Conservation (phyloP, 2,329 filamentous ascomycete genomes). For the Ascocoryne sarcoides region DNA sequence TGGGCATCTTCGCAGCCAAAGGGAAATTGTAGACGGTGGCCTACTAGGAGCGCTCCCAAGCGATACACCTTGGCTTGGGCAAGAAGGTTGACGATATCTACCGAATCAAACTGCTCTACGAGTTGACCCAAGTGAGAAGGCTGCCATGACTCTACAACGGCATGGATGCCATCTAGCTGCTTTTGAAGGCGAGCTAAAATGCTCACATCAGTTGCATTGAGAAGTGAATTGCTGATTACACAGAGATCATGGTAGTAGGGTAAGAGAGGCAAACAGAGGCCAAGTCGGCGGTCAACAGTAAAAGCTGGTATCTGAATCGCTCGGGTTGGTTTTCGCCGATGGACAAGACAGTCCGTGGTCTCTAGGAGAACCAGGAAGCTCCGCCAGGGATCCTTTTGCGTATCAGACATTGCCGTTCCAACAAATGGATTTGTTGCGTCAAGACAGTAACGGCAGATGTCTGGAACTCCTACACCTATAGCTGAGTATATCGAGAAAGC, state of each 20-base stretch:
- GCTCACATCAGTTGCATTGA: too few species aligned
- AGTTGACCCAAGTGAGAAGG: conserved; percentile 16
- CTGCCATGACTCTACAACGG: too few species aligned
- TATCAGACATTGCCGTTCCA: conserved; percentile 8
- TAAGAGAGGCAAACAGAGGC: too few species aligned
- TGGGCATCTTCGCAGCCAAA: conserved; percentile 22
- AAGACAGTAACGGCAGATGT: conserved; percentile 23
- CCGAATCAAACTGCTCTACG: conserved; percentile 15
- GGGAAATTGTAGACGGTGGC: conserved; percentile 19
- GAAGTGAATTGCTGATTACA: too few species aligned
- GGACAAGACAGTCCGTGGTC: conserved; percentile 23
- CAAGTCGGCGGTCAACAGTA: too few species aligned
- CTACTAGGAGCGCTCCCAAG: conserved; percentile 21
- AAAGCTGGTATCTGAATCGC: too few species aligned
- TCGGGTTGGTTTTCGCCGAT: too few species aligned
- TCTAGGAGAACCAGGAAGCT: conserved; percentile 22
- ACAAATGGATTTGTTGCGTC: conserved; percentile 19
- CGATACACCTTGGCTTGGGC: conserved; percentile 25
- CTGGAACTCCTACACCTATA: conserved; percentile 22
- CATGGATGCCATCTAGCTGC: too few species aligned
- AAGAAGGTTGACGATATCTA: conserved; percentile 23
- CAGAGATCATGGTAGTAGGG: too few species aligned
- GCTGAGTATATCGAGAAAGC: conserved; percentile 22
- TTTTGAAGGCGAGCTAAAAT: too few species aligned
- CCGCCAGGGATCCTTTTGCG: conserved; percentile 12